Evolutionary conservation across 2,329 filamentous ascomycete genomes (phyloP), one percentile per base, ranked within the genome.

Genomic region (Blastomyces gilchristii): DNA sequence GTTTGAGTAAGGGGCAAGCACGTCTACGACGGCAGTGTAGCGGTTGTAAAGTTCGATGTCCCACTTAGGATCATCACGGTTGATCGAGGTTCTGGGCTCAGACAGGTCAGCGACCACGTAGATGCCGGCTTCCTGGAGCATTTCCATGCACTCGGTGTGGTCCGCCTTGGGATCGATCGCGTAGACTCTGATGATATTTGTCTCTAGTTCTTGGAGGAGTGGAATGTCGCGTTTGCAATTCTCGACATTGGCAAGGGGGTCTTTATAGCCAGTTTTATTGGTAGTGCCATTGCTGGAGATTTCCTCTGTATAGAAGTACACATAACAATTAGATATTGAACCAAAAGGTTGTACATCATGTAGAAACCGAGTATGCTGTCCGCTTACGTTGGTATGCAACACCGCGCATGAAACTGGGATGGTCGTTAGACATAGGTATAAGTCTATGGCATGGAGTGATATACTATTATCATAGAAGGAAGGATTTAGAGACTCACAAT

Each of bases 171-270:
- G 90, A 79, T 97, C 85, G 71, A 97, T 85, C 70, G 93, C 91
- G 76, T 99, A 99, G 63, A 94, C 92, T 77, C 94, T 93, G 76
- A 99, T 93, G 70, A 87, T 86, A 80, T 99, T 99, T 77, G 91
- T 96, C 67, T 86, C 82, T 65, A 97, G 84, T 75, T 90, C 80
- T 74, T 83, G 75, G 68, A 99, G 82, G 70, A 89, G 85, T 57
- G 91, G 90, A 58, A 99, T 84, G 74, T 99, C 94, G 70, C 93
- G 90, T 75, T 84, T 83, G 83, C 94, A 97, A 69, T 79, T 76
- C 43, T 80, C 78, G 63, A 79, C 77, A 72, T 96, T 85, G 69
- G 90, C 83, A 50, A 99, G 85, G 64, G 94, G 93, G 74, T 99
- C 94, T 67, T 81, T 83, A 81, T 92, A 97, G 66, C 81, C 74